Conservation (phyloP, 208 protist species). For the Tritrichomonas musculus region DNA sequence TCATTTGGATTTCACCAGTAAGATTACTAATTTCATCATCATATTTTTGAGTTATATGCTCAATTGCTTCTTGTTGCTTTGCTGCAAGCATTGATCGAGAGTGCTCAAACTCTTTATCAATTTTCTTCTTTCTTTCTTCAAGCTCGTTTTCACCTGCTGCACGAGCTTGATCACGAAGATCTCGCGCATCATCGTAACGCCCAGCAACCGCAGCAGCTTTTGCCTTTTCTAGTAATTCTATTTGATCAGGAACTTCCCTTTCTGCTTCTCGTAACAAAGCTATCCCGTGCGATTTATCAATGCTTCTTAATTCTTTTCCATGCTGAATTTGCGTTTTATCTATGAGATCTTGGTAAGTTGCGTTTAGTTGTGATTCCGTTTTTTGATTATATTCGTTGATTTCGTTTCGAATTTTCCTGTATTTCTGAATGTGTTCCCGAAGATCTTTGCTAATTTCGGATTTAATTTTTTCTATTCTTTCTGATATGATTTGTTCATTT, state of each 20-base stretch:
- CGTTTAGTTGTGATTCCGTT: neutral
- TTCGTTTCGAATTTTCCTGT: neutral
- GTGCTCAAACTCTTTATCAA: neutral
- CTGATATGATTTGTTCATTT: neutral
- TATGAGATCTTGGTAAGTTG: neutral
- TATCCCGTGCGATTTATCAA: neutral
- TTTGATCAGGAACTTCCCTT: constrained; percentile 24
- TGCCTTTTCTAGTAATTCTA: neutral
- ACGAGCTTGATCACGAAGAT: neutral
- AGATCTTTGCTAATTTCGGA: neutral
- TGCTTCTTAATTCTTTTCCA: neutral
- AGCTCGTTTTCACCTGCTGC: neutral
- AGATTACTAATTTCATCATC: neutral
- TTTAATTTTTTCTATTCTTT: neutral
- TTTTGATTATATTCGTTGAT: neutral
- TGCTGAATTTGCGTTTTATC: neutral
- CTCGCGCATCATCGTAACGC: neutral
- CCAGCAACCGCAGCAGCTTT: neutral
- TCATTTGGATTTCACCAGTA: neutral
- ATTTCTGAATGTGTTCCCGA: neutral
- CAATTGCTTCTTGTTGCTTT: neutral
- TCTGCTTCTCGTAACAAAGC: constrained; percentile 14
- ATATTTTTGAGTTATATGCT: neutral
- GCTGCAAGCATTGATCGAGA: neutral
- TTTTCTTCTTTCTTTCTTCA: neutral